Base-by-base conservation (phyloP, 208 protist species). In the Herpetomonas samuelpessoai region DNA sequence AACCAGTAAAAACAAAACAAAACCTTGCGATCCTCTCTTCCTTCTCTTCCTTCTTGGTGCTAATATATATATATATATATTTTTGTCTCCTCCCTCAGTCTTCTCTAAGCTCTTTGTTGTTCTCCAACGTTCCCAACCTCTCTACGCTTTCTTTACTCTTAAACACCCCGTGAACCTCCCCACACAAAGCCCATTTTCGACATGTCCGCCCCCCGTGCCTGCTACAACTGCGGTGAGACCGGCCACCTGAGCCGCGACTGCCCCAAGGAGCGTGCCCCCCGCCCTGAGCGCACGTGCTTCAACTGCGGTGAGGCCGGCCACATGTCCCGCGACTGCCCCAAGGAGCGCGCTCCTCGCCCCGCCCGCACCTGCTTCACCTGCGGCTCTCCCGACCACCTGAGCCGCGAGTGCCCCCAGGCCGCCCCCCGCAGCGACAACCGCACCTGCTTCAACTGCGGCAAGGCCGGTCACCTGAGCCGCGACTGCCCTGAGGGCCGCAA, bases 241-340 rank as follows among this genome's bases (percentile, higher is more conserved):
- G 91, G 91, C 60, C 91, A 96, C 77, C 69, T 95, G n/a, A 85
- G 77, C 68, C 78, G 90, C 30, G 83, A 87, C 26, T 96, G 91
- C 78, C 77, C 86, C 25, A 39, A 29, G 30, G 49, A 1, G 49
- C 59, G 63, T 27, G 52, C 52, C 29, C 2, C 45, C n/a, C 57
- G 68, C 39, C 35, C 45, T 48, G 62, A 58, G 25, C 47, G 70
- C 45, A 49, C 29, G n/a, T 88, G 76, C 66, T 68, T 74, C 65
- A 67, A 68, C 56, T 83, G 79, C 63, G 63, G 68, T 14, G 25
- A 83, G 59, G 38, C 58, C 31, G 82, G 79, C 29, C 82, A 88
- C 65, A 41, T 88, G 14, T 47, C 65, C 61, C 59, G 72, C 46
- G 71, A 88, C 31, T 88, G 82, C 73, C 65, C 77, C 53, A 73